phyloP scores from a whole-genome alignment of 768 basidiomycete genomes.

The Grammothele lineata region DNA sequence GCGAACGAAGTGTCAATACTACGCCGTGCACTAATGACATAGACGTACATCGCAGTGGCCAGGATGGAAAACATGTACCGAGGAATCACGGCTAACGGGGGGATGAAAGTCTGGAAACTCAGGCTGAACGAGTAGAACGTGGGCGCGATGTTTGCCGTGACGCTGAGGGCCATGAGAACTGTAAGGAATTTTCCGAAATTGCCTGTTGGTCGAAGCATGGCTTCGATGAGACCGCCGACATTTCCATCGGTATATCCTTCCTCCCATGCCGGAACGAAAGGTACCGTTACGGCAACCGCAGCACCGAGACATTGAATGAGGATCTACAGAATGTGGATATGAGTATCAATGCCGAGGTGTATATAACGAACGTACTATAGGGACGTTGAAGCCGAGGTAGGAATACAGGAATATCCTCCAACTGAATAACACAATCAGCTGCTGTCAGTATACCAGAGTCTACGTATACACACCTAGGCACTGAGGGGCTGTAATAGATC shows the following conservation, averaged over 20 bases:
- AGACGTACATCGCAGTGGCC: slow-evolving; percentile 59
- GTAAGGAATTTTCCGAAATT: slow-evolving; percentile 70
- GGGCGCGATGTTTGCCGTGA: slow-evolving; percentile 76
- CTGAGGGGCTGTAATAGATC: slow-evolving; percentile 57
- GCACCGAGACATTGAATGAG: slow-evolving; percentile 59
- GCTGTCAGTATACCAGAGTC: background rate
- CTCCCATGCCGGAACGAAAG: slow-evolving; percentile 52
- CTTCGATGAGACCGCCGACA: slow-evolving; percentile 61
- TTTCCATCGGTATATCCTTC: slow-evolving; percentile 48
- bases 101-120: slow-evolving; percentile 66
- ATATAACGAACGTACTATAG: slow-evolving; percentile 46
- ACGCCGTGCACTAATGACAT: too few relatives aligned
- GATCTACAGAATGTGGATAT: slow-evolving; percentile 23
- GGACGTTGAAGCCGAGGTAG: slow-evolving; percentile 59
- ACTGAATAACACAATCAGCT: slow-evolving; percentile 26
- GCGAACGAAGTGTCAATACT: too few relatives aligned
- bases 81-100: slow-evolving; percentile 53
- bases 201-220: slow-evolving; percentile 56
- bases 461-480: slow-evolving; percentile 43
- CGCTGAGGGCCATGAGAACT: slow-evolving; percentile 69
- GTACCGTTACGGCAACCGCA: slow-evolving; percentile 55
- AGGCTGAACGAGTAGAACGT: slow-evolving; percentile 81
- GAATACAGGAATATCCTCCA: slow-evolving; percentile 60
- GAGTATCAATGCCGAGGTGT: background rate
- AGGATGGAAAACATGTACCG: slow-evolving; percentile 67